Percentiles rank a stretch among this genome's conserved stretches.
Evolutionary conservation across 169 alveolate species (phyloP).

Genomic region (Plasmodium yoelii): DNA sequence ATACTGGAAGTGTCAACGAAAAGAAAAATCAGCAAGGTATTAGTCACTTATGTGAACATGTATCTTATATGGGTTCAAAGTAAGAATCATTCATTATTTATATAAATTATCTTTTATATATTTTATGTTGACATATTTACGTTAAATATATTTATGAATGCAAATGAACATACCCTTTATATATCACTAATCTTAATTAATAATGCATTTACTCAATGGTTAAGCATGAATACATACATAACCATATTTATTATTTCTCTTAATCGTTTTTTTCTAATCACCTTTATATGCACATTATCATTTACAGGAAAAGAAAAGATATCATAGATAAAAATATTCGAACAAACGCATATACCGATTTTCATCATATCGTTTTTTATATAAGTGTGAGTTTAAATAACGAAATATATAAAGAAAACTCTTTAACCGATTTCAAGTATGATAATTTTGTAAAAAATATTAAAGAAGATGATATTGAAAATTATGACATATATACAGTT

Average conservation of each 20-base stretch:
- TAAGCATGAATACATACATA: neutral
- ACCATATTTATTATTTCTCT: neutral
- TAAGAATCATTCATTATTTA: slow-evolving; percentile 8
- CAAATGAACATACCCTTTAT: too few relatives aligned
- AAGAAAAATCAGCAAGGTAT: slow-evolving; percentile 87
- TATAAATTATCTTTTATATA: too few relatives aligned
- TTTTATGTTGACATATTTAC: too few relatives aligned
- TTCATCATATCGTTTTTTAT: slow-evolving; percentile 89
- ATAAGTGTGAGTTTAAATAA: slow-evolving; percentile 81
- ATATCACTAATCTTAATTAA: too few relatives aligned
- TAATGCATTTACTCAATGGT: neutral
- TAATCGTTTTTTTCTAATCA: too few relatives aligned
- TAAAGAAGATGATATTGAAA: slow-evolving; percentile 63
- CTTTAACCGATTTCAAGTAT: slow-evolving; percentile 9
- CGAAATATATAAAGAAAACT: slow-evolving; percentile 44
- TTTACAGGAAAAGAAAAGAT: slow-evolving; percentile 22
- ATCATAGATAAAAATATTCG: slow-evolving; percentile 81
- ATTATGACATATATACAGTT: slow-evolving; percentile 54
- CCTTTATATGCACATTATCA: too few relatives aligned
- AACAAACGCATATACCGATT: slow-evolving; percentile 91
- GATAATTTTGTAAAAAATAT: slow-evolving; percentile 26
- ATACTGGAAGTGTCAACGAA: slow-evolving; percentile 89
- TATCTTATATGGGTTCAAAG: slow-evolving; percentile 90
- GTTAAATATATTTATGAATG: too few relatives aligned
- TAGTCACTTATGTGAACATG: slow-evolving; percentile 91